Evolutionary conservation across 2,329 filamentous ascomycete species (phyloP).

Genomic region (Pseudonectria foliicola): DNA sequence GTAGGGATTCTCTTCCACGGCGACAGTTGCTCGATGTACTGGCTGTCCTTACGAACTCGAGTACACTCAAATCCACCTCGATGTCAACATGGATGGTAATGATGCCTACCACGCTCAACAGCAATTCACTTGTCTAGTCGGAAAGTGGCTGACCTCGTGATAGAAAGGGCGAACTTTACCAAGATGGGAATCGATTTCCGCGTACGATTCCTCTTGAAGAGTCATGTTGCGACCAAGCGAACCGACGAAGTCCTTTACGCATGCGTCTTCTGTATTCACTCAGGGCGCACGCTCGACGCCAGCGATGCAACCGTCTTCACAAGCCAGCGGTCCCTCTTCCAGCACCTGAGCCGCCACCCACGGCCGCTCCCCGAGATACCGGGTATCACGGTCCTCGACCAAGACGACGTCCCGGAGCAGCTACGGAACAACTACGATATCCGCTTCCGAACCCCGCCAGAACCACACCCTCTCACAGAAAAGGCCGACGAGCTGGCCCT

Average conservation of each 20-base stretch:
- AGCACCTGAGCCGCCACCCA: constrained; percentile 46
- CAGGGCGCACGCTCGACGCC: constrained; percentile 42
- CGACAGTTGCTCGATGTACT: constrained; percentile 43
- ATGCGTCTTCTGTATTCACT: constrained; percentile 47
- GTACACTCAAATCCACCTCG: constrained; percentile 44
- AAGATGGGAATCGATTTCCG: constrained; percentile 42
- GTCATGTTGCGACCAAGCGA: constrained; percentile 42
- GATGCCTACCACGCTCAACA: neutral
- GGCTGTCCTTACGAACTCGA: constrained; percentile 48
- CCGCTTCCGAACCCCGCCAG: constrained; percentile 36
- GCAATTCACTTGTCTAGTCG: too few species aligned
- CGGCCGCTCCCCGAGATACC: constrained; percentile 43
- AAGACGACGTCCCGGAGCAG: constrained; percentile 30
- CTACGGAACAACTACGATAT: constrained; percentile 46
- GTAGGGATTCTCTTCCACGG: constrained; percentile 35
- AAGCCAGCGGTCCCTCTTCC: constrained; percentile 43
- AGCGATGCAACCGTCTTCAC: constrained; percentile 53
- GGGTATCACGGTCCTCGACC: constrained; percentile 43
- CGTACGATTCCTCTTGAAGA: constrained; percentile 49
- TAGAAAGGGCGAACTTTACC: constrained; percentile 41
- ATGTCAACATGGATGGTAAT: constrained; percentile 42
- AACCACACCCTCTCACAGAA: constrained; percentile 35
- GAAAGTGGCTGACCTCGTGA: constrained; percentile 4
- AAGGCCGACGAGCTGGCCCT: constrained; percentile 31
- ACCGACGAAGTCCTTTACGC: constrained; percentile 47